Base-by-base conservation (phyloP, 306 rosid genomes). In the Cucurbita maxima region DNA sequence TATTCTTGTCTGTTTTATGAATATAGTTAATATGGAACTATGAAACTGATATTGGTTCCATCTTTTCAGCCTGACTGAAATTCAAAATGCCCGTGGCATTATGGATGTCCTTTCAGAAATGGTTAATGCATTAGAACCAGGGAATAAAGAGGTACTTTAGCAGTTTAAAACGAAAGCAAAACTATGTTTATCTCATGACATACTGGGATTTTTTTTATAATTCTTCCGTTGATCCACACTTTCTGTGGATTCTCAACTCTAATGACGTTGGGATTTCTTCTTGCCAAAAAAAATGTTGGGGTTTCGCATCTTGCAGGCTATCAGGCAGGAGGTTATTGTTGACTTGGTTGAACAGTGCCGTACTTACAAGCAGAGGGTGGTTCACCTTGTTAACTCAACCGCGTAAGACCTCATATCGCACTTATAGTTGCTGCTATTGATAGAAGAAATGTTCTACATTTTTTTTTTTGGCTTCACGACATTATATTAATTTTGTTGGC, bases 21-120 rank as follows among this genome's bases (percentile, higher is more conserved):
- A 51, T n/a, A 9, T 70, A 15, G 45, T 50, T 30, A 70, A 16
- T 70, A 8, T 48, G 47, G 16, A 51, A 25, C 47, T 70, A 16
- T 7, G 13, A 16, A 70, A 16, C 16, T 51, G 47, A 70, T 70
- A 16, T 69, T 14, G 59, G 15, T 51, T 75, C 13, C 81, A 44
- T 79, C n/a, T 82, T 75, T 45, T 61, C 84, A 95, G 99, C 77
- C 75, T 91, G 87, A 71, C 92, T 4, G 99, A 95, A 91, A 84
- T 95, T 82, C 99, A 95, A 85, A 95, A 95, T 84, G 97, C 96
- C 71, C 88, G 92, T 57, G 97, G 97, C 62, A 88, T 95, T 75
- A 85, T 91, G 97, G 99, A 95, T 78, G 97, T 95, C 76, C 92
- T 95, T 74, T 69, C 92, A 8, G 99, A 95, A 81, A 95, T 95